Conservation (phyloP, 2,329 filamentous ascomycete species). For the Fusarium buxicola region DNA sequence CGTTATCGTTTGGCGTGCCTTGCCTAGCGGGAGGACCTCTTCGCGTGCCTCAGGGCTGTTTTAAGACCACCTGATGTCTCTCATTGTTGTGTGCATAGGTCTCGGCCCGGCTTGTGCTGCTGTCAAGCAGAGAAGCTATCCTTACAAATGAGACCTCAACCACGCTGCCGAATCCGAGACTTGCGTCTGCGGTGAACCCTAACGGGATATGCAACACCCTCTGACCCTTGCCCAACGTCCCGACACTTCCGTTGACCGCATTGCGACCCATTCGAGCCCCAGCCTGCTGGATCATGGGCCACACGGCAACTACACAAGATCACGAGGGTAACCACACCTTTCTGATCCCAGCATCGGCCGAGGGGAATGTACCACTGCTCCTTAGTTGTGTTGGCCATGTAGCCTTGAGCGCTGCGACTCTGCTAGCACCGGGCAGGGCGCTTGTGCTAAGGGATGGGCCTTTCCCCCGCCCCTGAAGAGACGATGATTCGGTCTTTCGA, state of each 20-base stretch:
- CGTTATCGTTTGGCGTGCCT: constrained; percentile 15
- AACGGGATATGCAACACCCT: constrained; percentile 15
- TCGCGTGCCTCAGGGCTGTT: background rate
- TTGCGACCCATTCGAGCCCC: constrained; percentile 7
- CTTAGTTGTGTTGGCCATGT: background rate
- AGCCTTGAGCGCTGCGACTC: background rate
- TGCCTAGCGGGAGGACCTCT: background rate
- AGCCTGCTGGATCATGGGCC: constrained; percentile 4
- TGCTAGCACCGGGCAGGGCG: background rate
- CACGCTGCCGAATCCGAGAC: constrained; percentile 33
- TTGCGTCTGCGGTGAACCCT: constrained; percentile 31
- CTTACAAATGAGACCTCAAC: constrained; percentile 14
- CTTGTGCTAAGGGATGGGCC: constrained; percentile 1
- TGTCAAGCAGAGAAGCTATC: constrained; percentile 7
- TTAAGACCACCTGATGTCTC: constrained; percentile 11
- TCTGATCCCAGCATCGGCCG: constrained; percentile 1
- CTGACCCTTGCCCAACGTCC: constrained; percentile 16
- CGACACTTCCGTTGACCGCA: constrained; percentile 1
- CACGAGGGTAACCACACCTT: constrained; percentile 16
- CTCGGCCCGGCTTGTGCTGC: constrained; percentile 15
- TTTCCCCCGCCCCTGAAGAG: background rate
- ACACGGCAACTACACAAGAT: constrained; percentile 11
- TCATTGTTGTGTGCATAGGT: constrained; percentile 4
- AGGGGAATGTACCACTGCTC: constrained; percentile 9
- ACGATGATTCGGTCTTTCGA: background rate